Evolutionary conservation across 495 filamentous ascomycete genomes (phyloP), one percentile per base, ranked within the genome.

Genomic region (Penicillium soppii): DNA sequence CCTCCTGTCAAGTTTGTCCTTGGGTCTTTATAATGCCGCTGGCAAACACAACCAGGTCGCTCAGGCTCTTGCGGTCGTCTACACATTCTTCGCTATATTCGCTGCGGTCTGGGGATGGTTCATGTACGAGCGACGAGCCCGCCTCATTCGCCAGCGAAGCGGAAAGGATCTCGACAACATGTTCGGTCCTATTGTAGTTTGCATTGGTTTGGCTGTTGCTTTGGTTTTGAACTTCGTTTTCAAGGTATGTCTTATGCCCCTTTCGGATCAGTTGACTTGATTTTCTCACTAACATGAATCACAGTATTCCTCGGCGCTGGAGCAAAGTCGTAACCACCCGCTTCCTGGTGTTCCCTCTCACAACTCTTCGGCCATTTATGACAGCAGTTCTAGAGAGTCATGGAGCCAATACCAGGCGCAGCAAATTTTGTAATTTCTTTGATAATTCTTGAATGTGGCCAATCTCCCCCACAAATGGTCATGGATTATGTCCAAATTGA

Each of bases 81-180:
- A 97, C 63, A 89, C 91, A 27, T 65, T 76, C 35, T 86, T 96
- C 46, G 92, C 92, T 12, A 66, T 88, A 7, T 91, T 95, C 68
- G 82, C 91, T 7, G 90, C 88, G 3, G 75, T 66, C 2, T 98
- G 94, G 94, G 94, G 94, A 4, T 95, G 86, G 70, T 85, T 78
- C 54, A 88, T 92, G 75, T 87, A 92, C 58, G 81, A 86, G 54
- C 80, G 72, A 64, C 79, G 94, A 26, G 80, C 85, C 20, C 78
- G 76, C 9, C 85, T 97, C 74, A 97, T 98, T 66, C 65, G 83
- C 35, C 78, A 86, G 59, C 74, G 92, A 47, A 95, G 90, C 68
- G 91, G 91, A 16, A 89, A 84, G 65, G 94, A 97, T 60, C 90
- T 98, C 68, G 92, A 98, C 67, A 94, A 88, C 58, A 71, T 87